Percentiles rank a stretch among this genome's conserved stretches.
These are phyloP conservation scores for Phytophthora constricta DNA, from an alignment of 352 stramenopile genomes.

Conservation along the genomic window DNA sequence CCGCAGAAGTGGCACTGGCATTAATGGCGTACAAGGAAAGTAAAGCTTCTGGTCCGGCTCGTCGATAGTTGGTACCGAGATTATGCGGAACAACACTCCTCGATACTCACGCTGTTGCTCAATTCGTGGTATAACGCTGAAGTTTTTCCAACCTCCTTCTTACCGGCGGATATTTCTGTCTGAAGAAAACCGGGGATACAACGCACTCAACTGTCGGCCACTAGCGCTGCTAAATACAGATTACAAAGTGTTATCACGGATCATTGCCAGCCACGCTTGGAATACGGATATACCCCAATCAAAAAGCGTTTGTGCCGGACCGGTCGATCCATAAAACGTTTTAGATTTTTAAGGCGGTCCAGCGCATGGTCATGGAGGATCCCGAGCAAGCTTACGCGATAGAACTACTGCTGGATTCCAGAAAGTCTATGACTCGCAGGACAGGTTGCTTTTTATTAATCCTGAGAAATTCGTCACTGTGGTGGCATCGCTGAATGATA, in stretches of 20 bases:
- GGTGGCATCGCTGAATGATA: neutral
- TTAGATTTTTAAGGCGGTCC: neutral
- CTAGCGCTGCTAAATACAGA: slow-evolving; percentile 1
- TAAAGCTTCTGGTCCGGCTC: neutral
- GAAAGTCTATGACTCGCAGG: slow-evolving; percentile 14
- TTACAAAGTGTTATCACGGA: slow-evolving; percentile 7
- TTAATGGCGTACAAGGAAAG: neutral
- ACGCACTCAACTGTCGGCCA: neutral
- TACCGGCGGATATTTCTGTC: neutral
- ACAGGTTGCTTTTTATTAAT: neutral
- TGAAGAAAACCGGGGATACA: neutral
- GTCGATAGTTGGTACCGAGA: neutral
- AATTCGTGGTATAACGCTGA: neutral
- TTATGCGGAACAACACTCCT: neutral
- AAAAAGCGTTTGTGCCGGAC: slow-evolving; percentile 2
- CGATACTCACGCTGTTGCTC: neutral
- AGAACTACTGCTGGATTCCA: slow-evolving; percentile 1
- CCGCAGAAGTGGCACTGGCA: neutral
- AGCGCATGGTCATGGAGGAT: neutral
- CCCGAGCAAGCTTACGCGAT: neutral
- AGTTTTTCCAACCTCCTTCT: neutral
- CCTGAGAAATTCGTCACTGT: neutral
- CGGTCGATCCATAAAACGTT: neutral
- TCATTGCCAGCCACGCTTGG: neutral
- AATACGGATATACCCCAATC: neutral